These are phyloP conservation scores for Penicillium fimorum DNA, from an alignment of 495 filamentous ascomycete genomes.

Conservation along the genomic window DNA sequence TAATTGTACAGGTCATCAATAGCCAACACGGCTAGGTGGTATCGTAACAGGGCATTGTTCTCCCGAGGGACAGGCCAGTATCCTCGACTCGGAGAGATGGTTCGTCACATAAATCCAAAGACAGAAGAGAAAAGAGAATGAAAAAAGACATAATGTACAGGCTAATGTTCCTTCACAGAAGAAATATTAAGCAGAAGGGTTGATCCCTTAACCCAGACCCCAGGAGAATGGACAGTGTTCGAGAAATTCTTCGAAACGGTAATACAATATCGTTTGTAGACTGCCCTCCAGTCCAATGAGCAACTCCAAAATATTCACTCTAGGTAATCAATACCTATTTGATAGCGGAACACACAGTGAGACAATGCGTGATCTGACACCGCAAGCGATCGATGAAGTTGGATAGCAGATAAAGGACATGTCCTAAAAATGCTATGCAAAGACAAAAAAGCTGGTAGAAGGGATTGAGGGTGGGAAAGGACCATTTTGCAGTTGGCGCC, in stretches of 20 bases:
- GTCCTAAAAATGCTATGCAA: slow-evolving; percentile 5
- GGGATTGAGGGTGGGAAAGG: background rate
- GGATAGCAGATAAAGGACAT: background rate
- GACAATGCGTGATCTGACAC: slow-evolving; percentile 3
- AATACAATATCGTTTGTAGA: slow-evolving; percentile 25
- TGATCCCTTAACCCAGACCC: slow-evolving; percentile 6
- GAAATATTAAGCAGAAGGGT: slow-evolving; percentile 7
- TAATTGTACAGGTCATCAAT: slow-evolving; percentile 9
- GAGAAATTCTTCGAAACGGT: background rate
- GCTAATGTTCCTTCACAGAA: slow-evolving; percentile 8
- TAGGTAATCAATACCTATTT: background rate
- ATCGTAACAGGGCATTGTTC: slow-evolving; percentile 7
- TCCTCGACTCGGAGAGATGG: slow-evolving; percentile 6
- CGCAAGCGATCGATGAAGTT: background rate
- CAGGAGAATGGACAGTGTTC: slow-evolving; percentile 4
- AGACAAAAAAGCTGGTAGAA: background rate
- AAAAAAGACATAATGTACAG: slow-evolving; percentile 14
- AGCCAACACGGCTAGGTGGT: slow-evolving; percentile 10
- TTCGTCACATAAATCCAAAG: slow-evolving; percentile 9
- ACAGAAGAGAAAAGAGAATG: background rate
- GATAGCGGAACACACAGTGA: background rate
- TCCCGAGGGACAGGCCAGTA: slow-evolving; percentile 1
- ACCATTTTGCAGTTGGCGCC: slow-evolving; percentile 1
- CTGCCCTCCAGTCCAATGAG: slow-evolving; percentile 12
- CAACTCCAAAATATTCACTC: slow-evolving; percentile 5